phyloP scores from a whole-genome alignment of 768 basidiomycete genomes.

The Lactarius sp. region DNA sequence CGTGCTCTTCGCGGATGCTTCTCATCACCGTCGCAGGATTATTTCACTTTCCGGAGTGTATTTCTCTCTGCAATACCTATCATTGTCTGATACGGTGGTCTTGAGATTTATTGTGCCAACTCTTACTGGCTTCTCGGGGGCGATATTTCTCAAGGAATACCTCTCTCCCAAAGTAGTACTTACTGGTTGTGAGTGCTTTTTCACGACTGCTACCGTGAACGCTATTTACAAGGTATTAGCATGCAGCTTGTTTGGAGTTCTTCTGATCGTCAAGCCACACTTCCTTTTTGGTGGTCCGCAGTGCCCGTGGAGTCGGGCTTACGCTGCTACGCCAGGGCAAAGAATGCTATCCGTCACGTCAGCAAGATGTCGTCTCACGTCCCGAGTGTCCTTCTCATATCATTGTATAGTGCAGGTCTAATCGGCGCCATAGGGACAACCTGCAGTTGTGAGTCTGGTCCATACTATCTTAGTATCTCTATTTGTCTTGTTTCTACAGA shows the following conservation, averaged over 20 bases:
- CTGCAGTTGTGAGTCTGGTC: constrained; percentile 53
- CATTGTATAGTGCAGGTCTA: constrained; percentile 47
- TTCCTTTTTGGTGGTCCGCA: constrained; percentile 55
- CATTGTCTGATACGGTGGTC: constrained; percentile 73
- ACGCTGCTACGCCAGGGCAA: constrained; percentile 29
- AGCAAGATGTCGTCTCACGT: constrained; percentile 15
- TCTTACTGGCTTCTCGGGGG: constrained; percentile 56
- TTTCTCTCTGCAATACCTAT: constrained; percentile 67
- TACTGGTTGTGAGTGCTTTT: constrained; percentile 41
- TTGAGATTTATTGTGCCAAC: constrained; percentile 73
- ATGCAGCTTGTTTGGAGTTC: constrained; percentile 66
- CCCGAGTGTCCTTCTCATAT: neutral
- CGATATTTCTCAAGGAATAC: constrained; percentile 55
- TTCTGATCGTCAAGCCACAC: constrained; percentile 75
- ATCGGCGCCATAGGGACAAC: constrained; percentile 62
- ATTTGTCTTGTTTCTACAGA: constrained; percentile 32
- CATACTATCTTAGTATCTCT: constrained; percentile 4
- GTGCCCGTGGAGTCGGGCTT: neutral
- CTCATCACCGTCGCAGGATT: constrained; percentile 43
- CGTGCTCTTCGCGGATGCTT: neutral
- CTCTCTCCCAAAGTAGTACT: constrained; percentile 51
- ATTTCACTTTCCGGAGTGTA: constrained; percentile 65
- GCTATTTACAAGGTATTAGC: constrained; percentile 33
- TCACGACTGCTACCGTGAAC: neutral
- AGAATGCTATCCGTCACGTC: constrained; percentile 60